These are phyloP conservation scores for Nitzschia putrida DNA, from an alignment of 108 stramenopile genomes.

Conservation along the genomic window DNA sequence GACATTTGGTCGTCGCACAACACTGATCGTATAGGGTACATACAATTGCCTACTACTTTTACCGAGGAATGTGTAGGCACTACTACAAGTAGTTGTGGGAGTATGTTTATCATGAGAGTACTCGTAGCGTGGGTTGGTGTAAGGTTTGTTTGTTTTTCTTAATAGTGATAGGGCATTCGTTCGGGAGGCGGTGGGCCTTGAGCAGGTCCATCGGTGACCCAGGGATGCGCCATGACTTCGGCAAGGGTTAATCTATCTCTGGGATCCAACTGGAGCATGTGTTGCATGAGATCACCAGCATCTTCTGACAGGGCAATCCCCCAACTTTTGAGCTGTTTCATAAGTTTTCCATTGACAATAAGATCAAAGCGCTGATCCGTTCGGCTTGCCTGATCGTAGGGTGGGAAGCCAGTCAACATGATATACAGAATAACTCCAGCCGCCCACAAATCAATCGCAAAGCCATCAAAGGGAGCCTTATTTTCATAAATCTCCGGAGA, in stretches of 20 bases:
- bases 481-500: conserved; percentile 89
- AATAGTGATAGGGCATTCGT: conserved; percentile 31
- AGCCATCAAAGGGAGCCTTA: conserved; percentile 80
- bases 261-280: conserved; percentile 73
- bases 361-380: conserved; percentile 83
- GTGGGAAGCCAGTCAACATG: conserved; percentile 93
- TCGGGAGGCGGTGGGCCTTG: conserved; percentile 40
- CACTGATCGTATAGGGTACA: too few species aligned
- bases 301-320: conserved; percentile 58
- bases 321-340: conserved; percentile 75
- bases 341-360: conserved; percentile 64
- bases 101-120: too few species aligned
- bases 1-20: too few species aligned
- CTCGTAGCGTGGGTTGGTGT: too few species aligned
- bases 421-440: conserved; percentile 94
- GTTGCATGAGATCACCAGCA: conserved; percentile 77
- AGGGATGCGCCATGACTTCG: conserved; percentile 78
- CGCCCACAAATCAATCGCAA: conserved; percentile 94
- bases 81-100: too few species aligned
- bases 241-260: conserved; percentile 71
- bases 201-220: conserved; percentile 57
- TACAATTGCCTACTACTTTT: too few species aligned
- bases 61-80: too few species aligned
- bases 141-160: background rate
- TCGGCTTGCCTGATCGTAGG: conserved; percentile 77